These are phyloP conservation scores for Eimeria sp. DNA, from an alignment of 169 alveolate species.

Conservation along the genomic window DNA sequence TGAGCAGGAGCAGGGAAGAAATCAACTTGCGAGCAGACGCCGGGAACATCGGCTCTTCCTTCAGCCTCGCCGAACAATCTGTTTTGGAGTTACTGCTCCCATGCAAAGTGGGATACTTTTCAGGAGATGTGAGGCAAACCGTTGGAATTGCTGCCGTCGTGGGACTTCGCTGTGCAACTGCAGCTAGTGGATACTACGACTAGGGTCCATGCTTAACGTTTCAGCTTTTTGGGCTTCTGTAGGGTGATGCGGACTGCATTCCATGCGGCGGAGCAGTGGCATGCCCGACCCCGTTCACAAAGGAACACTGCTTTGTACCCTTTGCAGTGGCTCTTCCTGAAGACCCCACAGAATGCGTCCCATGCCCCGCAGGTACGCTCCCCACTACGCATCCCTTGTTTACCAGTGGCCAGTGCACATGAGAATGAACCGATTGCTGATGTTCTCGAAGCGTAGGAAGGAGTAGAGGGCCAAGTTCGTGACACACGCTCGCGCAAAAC, in stretches of 20 bases:
- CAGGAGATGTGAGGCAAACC: slow-evolving; percentile 31
- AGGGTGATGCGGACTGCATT: slow-evolving; percentile 59
- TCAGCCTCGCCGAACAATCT: neutral
- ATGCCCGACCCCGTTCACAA: slow-evolving; percentile 49
- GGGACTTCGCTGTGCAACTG: neutral
- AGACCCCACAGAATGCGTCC: slow-evolving; percentile 67
- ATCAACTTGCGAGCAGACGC: neutral
- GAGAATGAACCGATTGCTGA: neutral
- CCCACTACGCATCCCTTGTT: neutral
- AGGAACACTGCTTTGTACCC: slow-evolving; percentile 40
- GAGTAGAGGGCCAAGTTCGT: neutral
- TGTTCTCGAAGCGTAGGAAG: neutral
- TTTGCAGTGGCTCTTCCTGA: slow-evolving; percentile 68
- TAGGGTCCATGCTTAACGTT: neutral
- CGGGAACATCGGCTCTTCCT: neutral
- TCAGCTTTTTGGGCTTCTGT: neutral
- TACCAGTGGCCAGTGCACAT: neutral
- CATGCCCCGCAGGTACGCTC: slow-evolving; percentile 61
- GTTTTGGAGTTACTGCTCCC: slow-evolving; percentile 28
- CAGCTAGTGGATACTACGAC: neutral
- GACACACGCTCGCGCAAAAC: neutral
- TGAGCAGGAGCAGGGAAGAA: neutral
- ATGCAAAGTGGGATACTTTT: slow-evolving; percentile 50
- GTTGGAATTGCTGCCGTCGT: neutral
- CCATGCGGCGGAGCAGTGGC: slow-evolving; percentile 72